phyloP scores from a whole-genome alignment of 2,329 filamentous ascomycete species.

The Hypoxylon sp. region DNA sequence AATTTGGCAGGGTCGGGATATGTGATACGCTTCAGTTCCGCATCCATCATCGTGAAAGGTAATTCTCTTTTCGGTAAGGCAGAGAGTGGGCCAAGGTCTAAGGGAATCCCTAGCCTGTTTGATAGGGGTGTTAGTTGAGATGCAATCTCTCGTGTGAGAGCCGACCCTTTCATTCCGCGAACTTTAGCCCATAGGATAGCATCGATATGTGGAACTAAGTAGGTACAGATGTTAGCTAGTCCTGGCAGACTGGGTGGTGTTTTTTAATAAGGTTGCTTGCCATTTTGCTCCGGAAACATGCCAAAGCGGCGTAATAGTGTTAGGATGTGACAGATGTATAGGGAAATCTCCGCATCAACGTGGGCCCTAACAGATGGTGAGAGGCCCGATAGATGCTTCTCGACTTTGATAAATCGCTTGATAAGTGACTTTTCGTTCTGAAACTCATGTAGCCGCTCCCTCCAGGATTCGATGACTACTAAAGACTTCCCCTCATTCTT shows the following conservation, averaged over 20 bases:
- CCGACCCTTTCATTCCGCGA: conserved; percentile 29
- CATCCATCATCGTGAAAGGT: conserved; percentile 2
- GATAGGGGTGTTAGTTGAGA: conserved; percentile 29
- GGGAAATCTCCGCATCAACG: conserved; percentile 55
- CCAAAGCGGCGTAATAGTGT: conserved; percentile 16
- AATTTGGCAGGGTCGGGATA: conserved; percentile 62
- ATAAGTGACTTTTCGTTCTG: conserved; percentile 61
- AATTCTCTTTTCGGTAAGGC: conserved; percentile 11
- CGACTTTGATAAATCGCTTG: conserved; percentile 63
- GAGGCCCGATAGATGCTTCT: conserved; percentile 63
- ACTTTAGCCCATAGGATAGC: conserved; percentile 45
- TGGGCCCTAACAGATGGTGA: conserved; percentile 52
- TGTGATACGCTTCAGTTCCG: neutral
- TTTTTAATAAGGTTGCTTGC: conserved; percentile 28
- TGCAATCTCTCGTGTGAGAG: conserved; percentile 36
- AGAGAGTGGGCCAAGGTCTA: conserved; percentile 1
- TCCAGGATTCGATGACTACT: conserved; percentile 61
- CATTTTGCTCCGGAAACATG: conserved; percentile 17
- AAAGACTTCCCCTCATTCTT: conserved; percentile 52
- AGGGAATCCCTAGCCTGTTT: conserved; percentile 28
- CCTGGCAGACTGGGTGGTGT: neutral
- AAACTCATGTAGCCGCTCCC: conserved; percentile 60
- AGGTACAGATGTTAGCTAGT: conserved; percentile 10
- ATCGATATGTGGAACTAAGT: conserved; percentile 34
- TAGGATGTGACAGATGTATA: conserved; percentile 58